Evolutionary conservation across 75 land plant species (phyloP).

Genomic region (Isoetes taiwanensis): DNA sequence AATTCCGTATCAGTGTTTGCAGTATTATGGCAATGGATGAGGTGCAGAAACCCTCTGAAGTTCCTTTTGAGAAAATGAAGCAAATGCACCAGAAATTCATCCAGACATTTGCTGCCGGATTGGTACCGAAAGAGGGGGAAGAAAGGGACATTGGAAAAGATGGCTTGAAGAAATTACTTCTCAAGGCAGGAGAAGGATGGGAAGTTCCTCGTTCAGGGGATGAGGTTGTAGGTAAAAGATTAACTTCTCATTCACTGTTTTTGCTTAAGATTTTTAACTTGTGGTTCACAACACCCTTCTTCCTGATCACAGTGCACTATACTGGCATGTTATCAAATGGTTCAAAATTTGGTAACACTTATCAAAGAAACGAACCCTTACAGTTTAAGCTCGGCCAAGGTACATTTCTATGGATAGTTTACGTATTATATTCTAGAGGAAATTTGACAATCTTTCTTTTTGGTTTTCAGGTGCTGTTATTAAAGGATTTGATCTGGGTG

Average conservation of each 20-base stretch:
- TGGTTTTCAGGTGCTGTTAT: not conserved
- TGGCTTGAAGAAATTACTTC: conserved; percentile 2
- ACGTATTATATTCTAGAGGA: not conserved
- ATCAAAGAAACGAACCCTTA: not conserved
- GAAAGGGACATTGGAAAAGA: conserved; percentile 3
- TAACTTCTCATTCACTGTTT: not conserved
- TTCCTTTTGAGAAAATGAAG: too few species aligned
- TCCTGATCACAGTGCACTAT: not conserved
- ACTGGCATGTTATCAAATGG: not conserved
- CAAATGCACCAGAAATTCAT: too few species aligned
- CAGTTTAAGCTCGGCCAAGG: conserved; percentile 2
- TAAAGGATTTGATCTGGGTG: not conserved
- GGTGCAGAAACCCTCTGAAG: too few species aligned
- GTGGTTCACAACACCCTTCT: not conserved
- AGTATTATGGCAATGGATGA: too few species aligned
- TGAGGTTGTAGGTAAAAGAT: not conserved
- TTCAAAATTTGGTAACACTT: not conserved
- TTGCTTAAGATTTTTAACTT: not conserved
- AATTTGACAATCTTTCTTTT: not conserved
- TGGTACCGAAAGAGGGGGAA: too few species aligned
- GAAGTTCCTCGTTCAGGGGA: not conserved
- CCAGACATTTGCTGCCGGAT: too few species aligned
- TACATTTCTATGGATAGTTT: not conserved
- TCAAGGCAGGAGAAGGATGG: conserved; percentile 8
- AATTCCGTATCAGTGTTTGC: too few species aligned